These are phyloP conservation scores for Asterophora lycoperdoides DNA, from an alignment of 768 basidiomycete species.

Conservation along the genomic window DNA sequence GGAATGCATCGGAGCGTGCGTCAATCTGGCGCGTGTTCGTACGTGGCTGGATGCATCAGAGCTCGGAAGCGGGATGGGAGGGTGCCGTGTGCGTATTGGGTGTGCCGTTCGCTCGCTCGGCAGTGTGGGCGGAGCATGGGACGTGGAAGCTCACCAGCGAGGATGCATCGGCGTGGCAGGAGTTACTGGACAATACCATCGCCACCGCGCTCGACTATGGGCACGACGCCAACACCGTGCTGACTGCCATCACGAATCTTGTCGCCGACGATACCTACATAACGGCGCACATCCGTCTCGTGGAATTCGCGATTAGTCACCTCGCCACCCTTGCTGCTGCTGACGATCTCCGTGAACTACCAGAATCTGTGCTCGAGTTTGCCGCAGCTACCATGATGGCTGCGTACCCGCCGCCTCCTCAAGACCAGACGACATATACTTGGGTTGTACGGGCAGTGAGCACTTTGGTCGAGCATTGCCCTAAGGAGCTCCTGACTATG, in stretches of 20 bases:
- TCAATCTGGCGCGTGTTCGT: conserved; percentile 56
- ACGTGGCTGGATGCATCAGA: conserved; percentile 49
- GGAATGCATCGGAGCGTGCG: conserved; percentile 39
- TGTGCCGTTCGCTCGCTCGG: conserved; percentile 51
- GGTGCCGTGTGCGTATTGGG: conserved; percentile 49
- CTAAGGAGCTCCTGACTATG: conserved; percentile 19
- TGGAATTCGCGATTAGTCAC: conserved; percentile 57
- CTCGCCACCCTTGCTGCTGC: conserved; percentile 35
- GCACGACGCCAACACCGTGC: conserved; percentile 44
- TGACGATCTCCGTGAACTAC: conserved; percentile 46
- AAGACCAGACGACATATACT: conserved; percentile 47
- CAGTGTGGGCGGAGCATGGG: background rate
- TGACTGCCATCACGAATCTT: conserved; percentile 51
- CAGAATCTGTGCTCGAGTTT: conserved; percentile 51
- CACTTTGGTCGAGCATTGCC: conserved; percentile 51
- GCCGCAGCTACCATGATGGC: conserved; percentile 54
- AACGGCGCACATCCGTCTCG: conserved; percentile 39
- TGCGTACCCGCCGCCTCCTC: conserved; percentile 62
- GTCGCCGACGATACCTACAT: conserved; percentile 24
- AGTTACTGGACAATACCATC: conserved; percentile 46
- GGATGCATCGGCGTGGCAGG: conserved; percentile 58
- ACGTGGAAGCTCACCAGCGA: conserved; percentile 32
- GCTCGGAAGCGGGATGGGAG: conserved; percentile 45
- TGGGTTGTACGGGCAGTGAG: conserved; percentile 63
- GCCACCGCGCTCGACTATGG: conserved; percentile 60